Evolutionary conservation across 352 stramenopile species (phyloP), one percentile per base, ranked within the genome.

Genomic region (Phytophthora melonis): DNA sequence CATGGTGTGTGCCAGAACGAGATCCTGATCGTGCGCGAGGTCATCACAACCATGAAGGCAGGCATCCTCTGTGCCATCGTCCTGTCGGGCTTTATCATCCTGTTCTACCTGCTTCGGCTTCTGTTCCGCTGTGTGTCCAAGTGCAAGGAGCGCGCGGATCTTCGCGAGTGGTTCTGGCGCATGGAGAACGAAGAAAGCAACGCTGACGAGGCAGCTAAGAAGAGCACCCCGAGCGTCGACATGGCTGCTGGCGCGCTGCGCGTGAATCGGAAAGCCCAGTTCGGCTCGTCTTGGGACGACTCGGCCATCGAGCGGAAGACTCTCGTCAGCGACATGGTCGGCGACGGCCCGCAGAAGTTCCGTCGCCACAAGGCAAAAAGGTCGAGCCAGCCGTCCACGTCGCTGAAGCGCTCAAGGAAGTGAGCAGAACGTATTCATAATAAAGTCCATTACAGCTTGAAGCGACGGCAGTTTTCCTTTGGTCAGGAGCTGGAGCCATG

Each of bases 21-120:
- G 66, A 90, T 95, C 79, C 68, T 93, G 2, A 75, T 93, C 21
- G 82, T 95, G 19, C 88, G 87, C 10, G 83, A 93, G 61, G 86
- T 95, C 58, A 95, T 95, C 66, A 93, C 82, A n/a, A 93, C 88
- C 7, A 95, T 95, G 88, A 95, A 95, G 64, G 88, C 86, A 21
- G 87, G 82, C 16, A 95, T 95, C 55, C 66, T 95, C 7, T 92
- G 83, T 41, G 87, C 88, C 27, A 82, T 95, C 39, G 61, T 91
- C 13, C 60, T 95, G 6, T 95, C 88, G 13, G 81, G 77, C 3
- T 79, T 87, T 60, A 90, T 93, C 65, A 93, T 95, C 55, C 49
- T 82, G 6, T 87, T 95, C 60, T 95, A 92, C 57, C 45, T 95
- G 30, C 70, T 92, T 50, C 83, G 88, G 1, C 70, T 92, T 10